Base-by-base conservation (phyloP, 805 yeast genomes). In the Starmerella roubikii region DNA sequence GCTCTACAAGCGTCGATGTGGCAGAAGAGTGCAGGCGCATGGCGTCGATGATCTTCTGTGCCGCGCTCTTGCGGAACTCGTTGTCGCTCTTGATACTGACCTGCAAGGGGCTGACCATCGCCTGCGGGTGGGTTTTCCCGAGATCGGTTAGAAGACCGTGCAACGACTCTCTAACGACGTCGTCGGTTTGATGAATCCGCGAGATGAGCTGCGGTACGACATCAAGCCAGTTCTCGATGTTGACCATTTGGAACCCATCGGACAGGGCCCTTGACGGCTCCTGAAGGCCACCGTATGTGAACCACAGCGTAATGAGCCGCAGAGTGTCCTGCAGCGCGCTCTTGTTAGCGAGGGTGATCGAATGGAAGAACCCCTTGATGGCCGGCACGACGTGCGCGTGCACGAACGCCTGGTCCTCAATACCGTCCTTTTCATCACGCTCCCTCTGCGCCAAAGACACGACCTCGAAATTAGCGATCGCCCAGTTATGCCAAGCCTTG, bases 401-500 rank as follows among this genome's bases (percentile, higher is more conserved):
- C 18, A 86, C 76, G 18, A 78, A 64, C 40, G 74, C 39, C 21
- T 38, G 38, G 24, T 54, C 59, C 9, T 50, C 50, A 8, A 30
- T 33, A 8, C 24, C 24, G 24, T 22, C 24, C 24, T 10, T 8
- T 7, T 22, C 10, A 15, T 26, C 16, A 18, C 16, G 10, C 18
- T 43, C 47, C 2, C 47, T 37, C 26, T 43, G 47, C 4, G 39
- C 41, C 15, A 43, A 20, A 2, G 47, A 43, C 2, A 43, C 44
- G 1, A 88, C 97, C 55, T 91, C 96, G 56, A 86, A 91, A 58
- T 93, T 91, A 1, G 97, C 96, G 54, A 93, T 66, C 0, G 98
- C 98, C 99, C 99, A 91, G 54, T 85, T 88, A 57, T 91, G 99
- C 98, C 98, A 93, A 15, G 97, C 98, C 55, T 93, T 91, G 54